Evolutionary conservation across 2,329 filamentous ascomycete species (phyloP).

Genomic region (Mariannaea sp.): DNA sequence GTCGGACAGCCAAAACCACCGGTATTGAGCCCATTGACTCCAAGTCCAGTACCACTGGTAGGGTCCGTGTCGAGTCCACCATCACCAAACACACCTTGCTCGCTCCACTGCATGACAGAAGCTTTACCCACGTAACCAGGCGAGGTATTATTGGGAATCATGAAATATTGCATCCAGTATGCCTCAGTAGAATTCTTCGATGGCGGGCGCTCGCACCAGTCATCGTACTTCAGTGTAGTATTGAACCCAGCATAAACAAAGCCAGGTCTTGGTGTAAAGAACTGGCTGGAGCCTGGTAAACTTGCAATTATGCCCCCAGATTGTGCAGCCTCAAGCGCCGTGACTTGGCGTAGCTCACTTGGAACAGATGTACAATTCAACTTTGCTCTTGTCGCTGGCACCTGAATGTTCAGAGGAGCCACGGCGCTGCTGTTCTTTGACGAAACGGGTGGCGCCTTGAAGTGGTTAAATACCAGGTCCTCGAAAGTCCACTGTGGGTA

Average conservation of each 20-base stretch:
- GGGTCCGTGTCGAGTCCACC: slow-evolving; percentile 28
- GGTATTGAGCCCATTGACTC: slow-evolving; percentile 14
- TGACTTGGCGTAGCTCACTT: slow-evolving; percentile 16
- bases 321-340: slow-evolving; percentile 14
- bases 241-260: slow-evolving; percentile 26
- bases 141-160: slow-evolving; percentile 20
- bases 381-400: slow-evolving; percentile 26
- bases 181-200: slow-evolving; percentile 14
- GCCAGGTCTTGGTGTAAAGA: slow-evolving; percentile 5
- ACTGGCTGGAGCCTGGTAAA: slow-evolving; percentile 10
- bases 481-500: slow-evolving; percentile 41
- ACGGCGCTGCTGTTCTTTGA: slow-evolving; percentile 14
- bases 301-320: neutral
- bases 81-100: slow-evolving; percentile 22
- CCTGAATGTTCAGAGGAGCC: slow-evolving; percentile 18
- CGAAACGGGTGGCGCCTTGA: slow-evolving; percentile 13
- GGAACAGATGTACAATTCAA: slow-evolving; percentile 30
- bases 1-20: slow-evolving; percentile 22
- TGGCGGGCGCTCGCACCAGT: slow-evolving; percentile 28
- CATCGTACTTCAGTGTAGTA: slow-evolving; percentile 24
- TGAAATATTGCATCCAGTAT: slow-evolving; percentile 30
- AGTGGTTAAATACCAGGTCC: slow-evolving; percentile 36
- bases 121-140: slow-evolving; percentile 30
- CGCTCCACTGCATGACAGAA: slow-evolving; percentile 28
- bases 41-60: slow-evolving; percentile 20